phyloP scores from a whole-genome alignment of 1,284 basidiomycete species.

The Filobasidium uniguttulatum region DNA sequence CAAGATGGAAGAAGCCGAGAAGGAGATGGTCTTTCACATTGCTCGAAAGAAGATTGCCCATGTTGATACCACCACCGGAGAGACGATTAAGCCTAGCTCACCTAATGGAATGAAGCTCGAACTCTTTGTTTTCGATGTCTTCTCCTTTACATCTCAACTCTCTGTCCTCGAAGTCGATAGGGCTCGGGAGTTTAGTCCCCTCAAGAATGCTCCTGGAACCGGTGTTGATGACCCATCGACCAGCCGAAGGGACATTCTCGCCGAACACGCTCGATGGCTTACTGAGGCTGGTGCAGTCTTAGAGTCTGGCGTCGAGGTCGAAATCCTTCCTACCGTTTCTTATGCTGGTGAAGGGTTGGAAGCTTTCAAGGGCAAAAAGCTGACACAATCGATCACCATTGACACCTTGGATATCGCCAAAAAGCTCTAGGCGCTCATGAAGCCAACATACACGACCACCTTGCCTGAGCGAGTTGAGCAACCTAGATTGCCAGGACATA shows the following conservation, averaged over 20 bases:
- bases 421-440: neutral
- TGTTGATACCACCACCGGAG: slow-evolving; percentile 54
- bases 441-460: too few species aligned
- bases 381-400: slow-evolving; percentile 40
- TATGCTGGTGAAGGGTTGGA: slow-evolving; percentile 89
- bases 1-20: slow-evolving; percentile 67
- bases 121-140: slow-evolving; percentile 97
- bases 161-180: slow-evolving; percentile 81
- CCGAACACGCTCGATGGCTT: slow-evolving; percentile 81
- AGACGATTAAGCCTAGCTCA: slow-evolving; percentile 57
- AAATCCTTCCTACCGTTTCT: slow-evolving; percentile 73
- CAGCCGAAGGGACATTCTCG: slow-evolving; percentile 72
- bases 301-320: slow-evolving; percentile 52
- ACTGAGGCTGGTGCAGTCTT: slow-evolving; percentile 63
- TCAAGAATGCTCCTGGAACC: slow-evolving; percentile 94
- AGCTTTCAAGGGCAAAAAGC: slow-evolving; percentile 59
- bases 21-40: slow-evolving; percentile 88
- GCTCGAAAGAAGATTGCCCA: slow-evolving; percentile 94
- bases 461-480: too few species aligned
- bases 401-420: too few species aligned
- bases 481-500: too few species aligned
- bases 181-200: slow-evolving; percentile 81
- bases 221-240: slow-evolving; percentile 89
- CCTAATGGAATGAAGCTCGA: slow-evolving; percentile 99
- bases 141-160: slow-evolving; percentile 76